Base-by-base conservation (phyloP, 2,329 filamentous ascomycete species). In the Thielaviopsis populi region DNA sequence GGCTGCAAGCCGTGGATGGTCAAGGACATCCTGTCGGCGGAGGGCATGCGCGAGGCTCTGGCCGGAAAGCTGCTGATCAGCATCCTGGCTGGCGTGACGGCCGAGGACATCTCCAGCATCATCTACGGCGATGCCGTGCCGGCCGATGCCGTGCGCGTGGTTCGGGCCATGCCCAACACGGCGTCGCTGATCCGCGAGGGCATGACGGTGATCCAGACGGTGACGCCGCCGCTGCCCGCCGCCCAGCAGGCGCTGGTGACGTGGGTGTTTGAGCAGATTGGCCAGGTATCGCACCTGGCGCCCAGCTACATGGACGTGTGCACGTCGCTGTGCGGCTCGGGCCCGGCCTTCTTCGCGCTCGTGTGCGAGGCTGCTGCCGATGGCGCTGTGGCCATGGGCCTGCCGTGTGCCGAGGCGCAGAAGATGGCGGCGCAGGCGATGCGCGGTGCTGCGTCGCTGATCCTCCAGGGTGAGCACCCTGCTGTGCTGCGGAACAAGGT, bases 81-180 rank as follows among this genome's bases (percentile, higher is more conserved):
- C 70, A 90, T 95, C 69, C 83, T 87, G 66, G 89, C 89, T 3
- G 91, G 91, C 65, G 82, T 94, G 24, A 84, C 86, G 1, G 82
- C 83, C 17, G 74, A 81, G 59, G 83, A 91, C 69, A 83, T 95
- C 67, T 81, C 86, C 70, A 75, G 75, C 17, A 80, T 82, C 40
- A 74, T 92, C 13, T 84, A 88, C 69, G 79, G 80, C 30, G 74
- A 75, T 4, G 72, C 75, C 63, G 76, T 77, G 63, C 77, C 78
- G 33, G 59, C n/a, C 2, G 37, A 63, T 37, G 75, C 77, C 46
- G 87, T 83, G 73, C 78, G 81, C 50, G 79, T 94, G 54, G 85
- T 95, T 3, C 80, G 89, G 40, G 89, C 87, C 63, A 90, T 95
- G 83, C 89, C 89, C 69, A 95, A 95, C 76, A 91, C 88, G 0